phyloP scores from a whole-genome alignment of 2,329 filamentous ascomycete species.

The Apiospora sp. region DNA sequence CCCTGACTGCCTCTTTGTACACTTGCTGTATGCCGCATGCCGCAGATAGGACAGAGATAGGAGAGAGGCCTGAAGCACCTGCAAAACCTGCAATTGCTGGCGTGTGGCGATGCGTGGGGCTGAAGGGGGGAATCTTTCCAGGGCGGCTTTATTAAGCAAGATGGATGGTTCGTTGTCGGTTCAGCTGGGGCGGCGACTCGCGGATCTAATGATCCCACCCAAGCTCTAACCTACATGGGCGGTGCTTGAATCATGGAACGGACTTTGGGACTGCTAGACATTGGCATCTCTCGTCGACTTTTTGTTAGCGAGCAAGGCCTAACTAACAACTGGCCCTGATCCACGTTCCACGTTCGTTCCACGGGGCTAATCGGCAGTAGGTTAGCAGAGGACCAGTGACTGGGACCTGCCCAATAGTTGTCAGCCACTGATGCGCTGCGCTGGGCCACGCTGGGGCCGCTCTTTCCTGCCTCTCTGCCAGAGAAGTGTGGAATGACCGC shows the following conservation, averaged over 20 bases:
- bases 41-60: too few species aligned
- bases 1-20: not conserved
- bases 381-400: conserved; percentile 1
- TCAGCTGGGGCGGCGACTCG: conserved; percentile 17
- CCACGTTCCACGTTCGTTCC: conserved; percentile 22
- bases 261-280: not conserved
- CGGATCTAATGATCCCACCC: conserved; percentile 1
- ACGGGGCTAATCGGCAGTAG: conserved; percentile 11
- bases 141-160: not conserved
- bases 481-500: conserved; percentile 9
- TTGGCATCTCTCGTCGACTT: not conserved
- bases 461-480: conserved; percentile 19
- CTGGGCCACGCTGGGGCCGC: conserved; percentile 6
- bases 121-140: not conserved
- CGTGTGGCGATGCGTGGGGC: conserved; percentile 15
- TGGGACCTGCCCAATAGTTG: not conserved
- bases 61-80: not conserved
- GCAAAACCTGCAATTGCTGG: not conserved
- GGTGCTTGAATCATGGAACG: not conserved
- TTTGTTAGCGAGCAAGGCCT: not conserved
- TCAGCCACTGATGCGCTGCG: conserved; percentile 7
- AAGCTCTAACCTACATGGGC: not conserved
- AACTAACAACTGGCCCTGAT: conserved; percentile 15
- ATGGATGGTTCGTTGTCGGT: not conserved
- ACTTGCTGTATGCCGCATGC: not conserved